A percentile compares a stretch with the other conserved stretches of the same genome.
Conservation (phyloP, 176 grass and related monocot species). For the Pharus latifolius region DNA sequence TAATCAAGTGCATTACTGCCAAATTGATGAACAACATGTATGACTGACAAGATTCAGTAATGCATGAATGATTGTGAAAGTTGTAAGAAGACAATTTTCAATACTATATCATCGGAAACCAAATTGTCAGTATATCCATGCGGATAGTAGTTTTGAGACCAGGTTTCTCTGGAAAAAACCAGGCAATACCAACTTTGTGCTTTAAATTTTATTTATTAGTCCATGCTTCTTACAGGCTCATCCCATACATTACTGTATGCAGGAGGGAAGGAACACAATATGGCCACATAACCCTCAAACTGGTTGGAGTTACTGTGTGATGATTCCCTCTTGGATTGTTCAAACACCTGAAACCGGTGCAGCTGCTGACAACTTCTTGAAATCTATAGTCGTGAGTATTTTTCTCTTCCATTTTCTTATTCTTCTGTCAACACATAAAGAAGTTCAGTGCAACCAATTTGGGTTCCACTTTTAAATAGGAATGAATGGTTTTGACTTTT, state of each 20-base stretch:
- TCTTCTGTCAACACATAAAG: not conserved
- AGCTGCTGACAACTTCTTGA: constrained; percentile 71
- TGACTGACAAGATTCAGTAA: not conserved
- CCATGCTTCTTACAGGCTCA: not conserved
- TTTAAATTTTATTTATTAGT: not conserved
- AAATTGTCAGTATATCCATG: too few relatives aligned
- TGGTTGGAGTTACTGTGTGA: constrained; percentile 97
- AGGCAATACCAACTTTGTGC: not conserved
- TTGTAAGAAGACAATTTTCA: not conserved
- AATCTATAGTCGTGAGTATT: constrained; percentile 87
- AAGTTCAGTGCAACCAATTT: not conserved
- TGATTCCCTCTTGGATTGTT: constrained; percentile 83
- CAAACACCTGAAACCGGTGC: constrained; percentile 63
- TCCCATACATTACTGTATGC: not conserved
- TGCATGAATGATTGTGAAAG: not conserved
- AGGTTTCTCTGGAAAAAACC: not conserved
- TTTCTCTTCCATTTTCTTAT: constrained; percentile 15
- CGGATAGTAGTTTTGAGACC: not conserved
- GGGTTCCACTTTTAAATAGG: not conserved
- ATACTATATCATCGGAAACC: not conserved
- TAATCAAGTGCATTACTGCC: not conserved
- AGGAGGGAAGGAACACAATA: constrained; percentile 87
- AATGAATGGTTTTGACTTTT: not conserved
- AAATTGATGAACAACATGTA: not conserved
- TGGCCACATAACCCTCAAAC: constrained; percentile 98